Evolutionary conservation across 352 stramenopile species (phyloP), one percentile per base, ranked within the genome.

Genomic region (Plasmopara muralis): DNA sequence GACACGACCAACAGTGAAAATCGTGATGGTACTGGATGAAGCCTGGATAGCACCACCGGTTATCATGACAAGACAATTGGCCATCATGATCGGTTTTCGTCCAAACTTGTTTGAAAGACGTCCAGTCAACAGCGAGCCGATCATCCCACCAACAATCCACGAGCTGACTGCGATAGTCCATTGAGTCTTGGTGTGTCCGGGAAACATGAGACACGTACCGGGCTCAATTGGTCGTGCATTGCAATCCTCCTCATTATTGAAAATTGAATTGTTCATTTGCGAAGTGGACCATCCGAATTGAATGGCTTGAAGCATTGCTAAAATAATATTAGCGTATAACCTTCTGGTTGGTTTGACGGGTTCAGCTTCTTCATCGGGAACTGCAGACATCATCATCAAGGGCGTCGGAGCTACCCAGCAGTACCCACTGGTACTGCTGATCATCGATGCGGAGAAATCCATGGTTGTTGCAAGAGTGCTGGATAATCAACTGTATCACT

Each of bases 241-340:
- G 42, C 76, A 87, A 33, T 68, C 62, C 16, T 55, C 50, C 18
- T 69, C 62, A 54, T 77, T 66, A 48, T 67, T 70, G 47, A 67
- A 70, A 15, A 61, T 63, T 1, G 41, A 51, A 35, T 64, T 55
- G 53, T 70, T 70, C 59, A 87, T 57, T 42, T 90, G 80, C 5
- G 68, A 70, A 6, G 77, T 70, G 12, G 69, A 74, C 79, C 62
- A 70, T 29, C 62, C 62, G 40, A 60, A 67, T 30, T 66, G 62
- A 25, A 70, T 31, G 18, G 72, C 47, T 30, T 76, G 73, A 5
- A 90, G 50, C 29, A 87, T 38, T 18, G 66, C 50, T n/a, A 89
- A 49, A 5, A 65, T 28, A 9, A 73, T 62, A 45, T 75, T 89
- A 20, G 63, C 57, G 55, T 85, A 83, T n/a, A 85, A 62, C 43